Conservation (phyloP, 208 protist species). For the Trypanosoma melophagium region DNA sequence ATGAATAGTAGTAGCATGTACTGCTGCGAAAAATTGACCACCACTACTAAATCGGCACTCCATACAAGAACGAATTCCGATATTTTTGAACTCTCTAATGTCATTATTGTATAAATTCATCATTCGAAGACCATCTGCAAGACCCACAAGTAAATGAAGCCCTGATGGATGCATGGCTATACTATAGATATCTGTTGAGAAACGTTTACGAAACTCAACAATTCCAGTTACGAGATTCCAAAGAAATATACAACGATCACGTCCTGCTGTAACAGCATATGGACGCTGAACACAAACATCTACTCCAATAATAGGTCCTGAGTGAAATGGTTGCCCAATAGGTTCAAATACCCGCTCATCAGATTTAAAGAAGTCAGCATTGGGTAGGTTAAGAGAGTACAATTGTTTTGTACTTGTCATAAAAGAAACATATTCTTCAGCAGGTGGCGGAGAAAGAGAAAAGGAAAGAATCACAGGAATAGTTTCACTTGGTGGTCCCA, state of each 20-base stretch:
- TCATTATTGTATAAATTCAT: constrained; percentile 97
- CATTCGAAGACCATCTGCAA: constrained; percentile 93
- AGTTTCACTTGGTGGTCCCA: constrained; percentile 35
- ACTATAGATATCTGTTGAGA: constrained; percentile 91
- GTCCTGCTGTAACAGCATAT: constrained; percentile 91
- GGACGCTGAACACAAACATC: constrained; percentile 95
- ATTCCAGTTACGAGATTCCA: constrained; percentile 96
- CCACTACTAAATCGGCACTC: constrained; percentile 95
- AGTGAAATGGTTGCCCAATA: constrained; percentile 91
- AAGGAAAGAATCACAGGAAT: constrained; percentile 82
- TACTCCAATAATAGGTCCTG: constrained; percentile 83
- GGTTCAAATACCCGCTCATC: constrained; percentile 92
- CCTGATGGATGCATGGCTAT: constrained; percentile 96
- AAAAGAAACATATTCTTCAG: constrained; percentile 90
- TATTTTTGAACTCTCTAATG: constrained; percentile 92
- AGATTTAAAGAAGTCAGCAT: constrained; percentile 92
- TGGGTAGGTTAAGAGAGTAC: constrained; percentile 92
- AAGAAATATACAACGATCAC: constrained; percentile 90
- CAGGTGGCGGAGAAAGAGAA: constrained; percentile 80
- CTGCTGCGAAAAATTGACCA: constrained; percentile 96
- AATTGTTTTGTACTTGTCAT: constrained; percentile 93
- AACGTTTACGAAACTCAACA: constrained; percentile 91
- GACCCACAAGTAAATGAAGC: constrained; percentile 93
- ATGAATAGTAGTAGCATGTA: constrained; percentile 94
- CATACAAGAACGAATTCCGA: constrained; percentile 91